Evolutionary conservation across 208 protist species (phyloP), one percentile per base, ranked within the genome.

Genomic region (Acanthamoeba lenticulata): DNA sequence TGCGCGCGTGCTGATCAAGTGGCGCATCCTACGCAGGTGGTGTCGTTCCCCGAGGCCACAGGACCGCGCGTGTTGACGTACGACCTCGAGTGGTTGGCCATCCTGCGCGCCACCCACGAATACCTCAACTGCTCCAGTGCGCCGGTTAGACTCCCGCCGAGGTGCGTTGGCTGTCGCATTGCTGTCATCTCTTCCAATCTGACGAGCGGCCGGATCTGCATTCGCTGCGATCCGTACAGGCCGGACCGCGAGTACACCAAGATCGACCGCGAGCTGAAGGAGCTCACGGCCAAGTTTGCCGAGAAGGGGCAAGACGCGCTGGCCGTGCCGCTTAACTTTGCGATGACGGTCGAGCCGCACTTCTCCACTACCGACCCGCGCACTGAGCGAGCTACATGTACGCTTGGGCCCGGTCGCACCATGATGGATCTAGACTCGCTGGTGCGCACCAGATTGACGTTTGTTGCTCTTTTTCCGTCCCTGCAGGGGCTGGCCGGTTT

Each of bases 71-170:
- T 74, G 69, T 40, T 96, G 11, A 47, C 34, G 34, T 98, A 98
- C 92, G 97, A 98, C 90, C 32, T 79, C 42, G 96, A 98, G 88
- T 98, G 97, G 97, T 91, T 98, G 42, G 85, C 94, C 29, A 97
- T 98, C 34, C 9, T 96, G 21, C 77, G 72, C 15, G 44, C 72
- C 17, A 93, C 94, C 1, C 85, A 94, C 24, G 34, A 57, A 27
- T 77, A 85, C 42, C 40, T 95, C 29, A 94, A 77, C 29, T 44
- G 13, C 36, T 86, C 77, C 0, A 29, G 17, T 9, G 27, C 77
- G 11, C 17, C 34, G n/a, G n/a, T n/a, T n/a, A n/a, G n/a, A n/a
- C n/a, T n/a, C n/a, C n/a, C n/a, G n/a, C n/a, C n/a, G n/a, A n/a
- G n/a, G n/a, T n/a, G n/a, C n/a, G n/a, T n/a, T n/a, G n/a, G n/a